Evolutionary conservation across 1,284 basidiomycete species (phyloP), one percentile per base, ranked within the genome.

Genomic region (Cryptococcus hybrid): DNA sequence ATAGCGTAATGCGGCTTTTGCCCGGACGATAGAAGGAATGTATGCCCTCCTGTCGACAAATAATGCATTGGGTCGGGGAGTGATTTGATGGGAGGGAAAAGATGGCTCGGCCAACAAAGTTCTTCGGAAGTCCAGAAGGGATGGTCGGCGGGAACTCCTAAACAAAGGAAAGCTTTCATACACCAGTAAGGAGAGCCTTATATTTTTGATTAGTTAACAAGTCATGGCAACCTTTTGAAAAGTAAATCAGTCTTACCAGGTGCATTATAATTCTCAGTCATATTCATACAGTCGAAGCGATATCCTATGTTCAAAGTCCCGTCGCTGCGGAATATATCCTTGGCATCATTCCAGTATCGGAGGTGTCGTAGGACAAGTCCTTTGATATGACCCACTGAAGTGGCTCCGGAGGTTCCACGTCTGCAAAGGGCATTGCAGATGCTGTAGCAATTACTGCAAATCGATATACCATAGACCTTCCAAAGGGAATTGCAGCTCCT

Each of bases 361-460:
- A 89, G 75, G 70, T 89, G 88, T 45, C 88, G 84, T 24, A 89
- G 79, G 54, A 86, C 85, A 0, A 89, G 75, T 9, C 88, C 88
- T 75, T 88, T 89, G 63, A 89, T 76, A 51, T 84, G 83, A 9
- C 87, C 87, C 86, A 89, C 1, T 64, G 47, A 37, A 89, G 77
- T 3, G 87, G 87, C 0, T 84, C 82, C 15, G 87, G 86, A 7
- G 85, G 83, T 15, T 84, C 82, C 24, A 88, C 80, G 61, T 87
- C 84, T 2, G 87, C 86, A 59, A 88, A 86, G 0, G 87, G 86
- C 38, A 88, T 74, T 3, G 86, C 86, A 13, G 85, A 84, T 83
- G 87, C 89, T 71, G 88, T 88, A 5, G 87, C 85, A 30, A 88
- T 85, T 83, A 88, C 87, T 7, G 88, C 88, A 67, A 87, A 88